Conservation (phyloP, 768 basidiomycete genomes). For the Leucocoprinus sp. region DNA sequence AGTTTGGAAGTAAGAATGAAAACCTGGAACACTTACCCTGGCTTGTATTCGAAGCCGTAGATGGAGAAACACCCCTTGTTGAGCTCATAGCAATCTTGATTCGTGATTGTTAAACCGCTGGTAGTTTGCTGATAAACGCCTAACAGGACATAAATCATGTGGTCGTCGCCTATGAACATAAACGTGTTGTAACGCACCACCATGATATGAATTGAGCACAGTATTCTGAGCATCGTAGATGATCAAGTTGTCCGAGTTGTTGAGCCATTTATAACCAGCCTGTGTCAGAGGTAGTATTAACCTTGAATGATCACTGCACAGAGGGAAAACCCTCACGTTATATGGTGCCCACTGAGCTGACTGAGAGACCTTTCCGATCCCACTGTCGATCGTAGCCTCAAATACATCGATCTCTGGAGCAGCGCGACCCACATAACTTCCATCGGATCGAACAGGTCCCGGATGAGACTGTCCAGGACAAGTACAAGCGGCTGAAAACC, state of each 20-base stretch:
- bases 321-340: slow-evolving; percentile 41
- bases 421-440: slow-evolving; percentile 51
- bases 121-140: slow-evolving; percentile 64
- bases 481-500: slow-evolving; percentile 27
- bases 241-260: slow-evolving; percentile 37
- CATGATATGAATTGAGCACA: slow-evolving; percentile 47
- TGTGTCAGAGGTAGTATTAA: slow-evolving; percentile 17
- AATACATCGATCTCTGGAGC: slow-evolving; percentile 70
- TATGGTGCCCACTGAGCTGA: slow-evolving; percentile 51
- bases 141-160: slow-evolving; percentile 14
- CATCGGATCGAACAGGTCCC: slow-evolving; percentile 34
- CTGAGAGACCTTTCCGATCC: slow-evolving; percentile 35
- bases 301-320: slow-evolving; percentile 20
- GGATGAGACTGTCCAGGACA: slow-evolving; percentile 37
- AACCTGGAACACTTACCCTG: slow-evolving; percentile 26
- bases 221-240: slow-evolving; percentile 40
- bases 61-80: slow-evolving; percentile 24
- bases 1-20: background rate
- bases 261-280: slow-evolving; percentile 49
- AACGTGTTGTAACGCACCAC: slow-evolving; percentile 42
- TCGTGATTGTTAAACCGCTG: slow-evolving; percentile 54
- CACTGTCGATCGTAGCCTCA: slow-evolving; percentile 38
- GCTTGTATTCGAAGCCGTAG: slow-evolving; percentile 45
- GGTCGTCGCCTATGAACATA: background rate
- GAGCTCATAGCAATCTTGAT: slow-evolving; percentile 60